Percentiles rank a stretch among this genome's conserved stretches.
phyloP scores from a whole-genome alignment of 805 yeast species.

The Lachancea cidri region DNA sequence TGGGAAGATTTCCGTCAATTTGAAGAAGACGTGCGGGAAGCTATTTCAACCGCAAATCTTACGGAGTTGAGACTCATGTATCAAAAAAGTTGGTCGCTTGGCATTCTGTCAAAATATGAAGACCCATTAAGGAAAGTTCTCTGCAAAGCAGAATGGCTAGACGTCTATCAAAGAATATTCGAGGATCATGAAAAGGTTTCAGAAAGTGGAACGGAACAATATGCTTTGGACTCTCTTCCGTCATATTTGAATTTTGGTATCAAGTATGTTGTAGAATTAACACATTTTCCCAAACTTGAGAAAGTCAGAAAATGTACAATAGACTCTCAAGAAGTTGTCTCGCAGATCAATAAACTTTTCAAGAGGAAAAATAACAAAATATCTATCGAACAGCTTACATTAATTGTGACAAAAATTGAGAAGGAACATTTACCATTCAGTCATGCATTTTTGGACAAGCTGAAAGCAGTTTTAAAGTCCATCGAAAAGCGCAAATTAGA shows the following conservation, averaged over 20 bases:
- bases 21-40: slow-evolving; percentile 6
- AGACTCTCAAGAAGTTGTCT: slow-evolving; percentile 15
- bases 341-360: slow-evolving; percentile 12
- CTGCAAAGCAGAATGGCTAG: slow-evolving; percentile 23
- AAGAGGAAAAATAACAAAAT: slow-evolving; percentile 12
- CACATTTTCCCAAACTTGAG: slow-evolving; percentile 19
- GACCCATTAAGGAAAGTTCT: slow-evolving; percentile 9
- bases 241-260: slow-evolving; percentile 20
- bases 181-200: slow-evolving; percentile 4
- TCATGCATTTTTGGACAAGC: slow-evolving; percentile 8
- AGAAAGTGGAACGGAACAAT: slow-evolving; percentile 9
- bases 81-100: slow-evolving; percentile 11
- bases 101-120: slow-evolving; percentile 13
- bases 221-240: slow-evolving; percentile 12
- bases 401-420: slow-evolving; percentile 6
- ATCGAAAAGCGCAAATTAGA: slow-evolving; percentile 12
- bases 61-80: slow-evolving; percentile 9
- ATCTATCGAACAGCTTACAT: slow-evolving; percentile 10
- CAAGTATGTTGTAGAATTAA: slow-evolving; percentile 12
- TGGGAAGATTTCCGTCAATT: slow-evolving; percentile 6
- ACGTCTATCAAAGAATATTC: slow-evolving; percentile 15
- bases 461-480: slow-evolving; percentile 13
- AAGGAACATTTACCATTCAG: slow-evolving; percentile 22
- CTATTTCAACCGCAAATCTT: slow-evolving; percentile 7
- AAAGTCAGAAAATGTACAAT: slow-evolving; percentile 15